Percentiles rank a stretch among this genome's conserved stretches.
These are phyloP conservation scores for Microbotryum intermedium DNA, from an alignment of 1,284 basidiomycete species.

Conservation along the genomic window DNA sequence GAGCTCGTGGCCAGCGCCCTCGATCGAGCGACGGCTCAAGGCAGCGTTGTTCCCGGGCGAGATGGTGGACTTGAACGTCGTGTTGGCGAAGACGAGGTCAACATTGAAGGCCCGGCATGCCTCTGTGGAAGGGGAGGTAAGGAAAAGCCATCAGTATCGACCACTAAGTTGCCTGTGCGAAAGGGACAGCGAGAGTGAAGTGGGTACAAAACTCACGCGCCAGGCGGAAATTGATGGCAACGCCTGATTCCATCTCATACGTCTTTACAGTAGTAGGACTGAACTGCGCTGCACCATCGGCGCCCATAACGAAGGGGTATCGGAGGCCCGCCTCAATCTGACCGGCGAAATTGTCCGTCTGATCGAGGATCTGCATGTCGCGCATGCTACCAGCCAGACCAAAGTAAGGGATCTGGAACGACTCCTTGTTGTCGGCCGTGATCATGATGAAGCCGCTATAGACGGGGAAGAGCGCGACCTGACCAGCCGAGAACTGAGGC, in stretches of 20 bases:
- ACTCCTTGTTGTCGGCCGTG: background rate
- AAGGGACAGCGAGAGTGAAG: too few relatives aligned
- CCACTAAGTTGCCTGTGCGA: too few relatives aligned
- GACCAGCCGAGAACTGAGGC: background rate
- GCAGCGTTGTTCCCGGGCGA: slow-evolving; percentile 10
- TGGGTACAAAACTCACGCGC: background rate
- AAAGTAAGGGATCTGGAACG: slow-evolving; percentile 23
- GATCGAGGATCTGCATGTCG: slow-evolving; percentile 27
- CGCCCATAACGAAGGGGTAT: slow-evolving; percentile 15
- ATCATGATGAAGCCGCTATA: slow-evolving; percentile 28
- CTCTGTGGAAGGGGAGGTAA: too few relatives aligned
- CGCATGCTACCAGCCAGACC: slow-evolving; percentile 18
- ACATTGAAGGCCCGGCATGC: slow-evolving; percentile 11
- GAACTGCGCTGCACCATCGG: slow-evolving; percentile 3
- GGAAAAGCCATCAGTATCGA: too few relatives aligned
- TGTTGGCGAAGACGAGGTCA: slow-evolving; percentile 22
- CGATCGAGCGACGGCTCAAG: background rate
- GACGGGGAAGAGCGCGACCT: slow-evolving; percentile 21
- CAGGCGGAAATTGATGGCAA: slow-evolving; percentile 11
- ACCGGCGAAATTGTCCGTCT: slow-evolving; percentile 12
- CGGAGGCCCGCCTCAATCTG: background rate
- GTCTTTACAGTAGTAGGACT: slow-evolving; percentile 1
- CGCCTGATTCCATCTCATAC: background rate
- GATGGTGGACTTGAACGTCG: slow-evolving; percentile 15
- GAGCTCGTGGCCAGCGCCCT: slow-evolving; percentile 8